Conservation (phyloP, 1,139 yeast species). For the Lodderomyces theae region DNA sequence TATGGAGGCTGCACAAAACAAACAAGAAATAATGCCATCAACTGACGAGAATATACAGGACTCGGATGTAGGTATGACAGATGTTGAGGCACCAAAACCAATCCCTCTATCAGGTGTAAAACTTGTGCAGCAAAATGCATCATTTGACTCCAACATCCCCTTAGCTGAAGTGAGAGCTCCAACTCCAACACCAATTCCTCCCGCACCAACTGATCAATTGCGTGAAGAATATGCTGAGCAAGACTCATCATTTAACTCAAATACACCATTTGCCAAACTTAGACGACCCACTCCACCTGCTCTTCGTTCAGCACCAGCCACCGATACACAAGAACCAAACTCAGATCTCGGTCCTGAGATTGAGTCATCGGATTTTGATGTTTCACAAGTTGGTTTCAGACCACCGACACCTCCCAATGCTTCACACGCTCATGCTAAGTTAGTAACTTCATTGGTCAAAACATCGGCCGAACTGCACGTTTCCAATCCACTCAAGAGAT, state of each 20-base stretch:
- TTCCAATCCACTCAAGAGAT: background rate
- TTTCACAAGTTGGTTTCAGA: background rate
- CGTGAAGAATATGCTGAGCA: background rate
- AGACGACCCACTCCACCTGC: slow-evolving; percentile 4
- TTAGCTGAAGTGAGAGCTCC: too few relatives aligned
- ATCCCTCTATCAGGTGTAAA: too few relatives aligned
- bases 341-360: background rate
- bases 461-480: background rate
- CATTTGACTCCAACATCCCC: too few relatives aligned
- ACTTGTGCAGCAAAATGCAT: too few relatives aligned
- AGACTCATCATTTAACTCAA: background rate
- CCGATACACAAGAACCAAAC: background rate
- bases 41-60: background rate
- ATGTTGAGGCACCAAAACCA: background rate
- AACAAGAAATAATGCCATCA: background rate
- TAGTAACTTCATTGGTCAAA: background rate
- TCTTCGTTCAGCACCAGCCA: background rate
- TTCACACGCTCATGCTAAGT: background rate
- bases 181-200: background rate
- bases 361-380: background rate
- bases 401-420: slow-evolving; percentile 5
- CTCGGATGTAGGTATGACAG: background rate
- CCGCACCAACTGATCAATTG: too few relatives aligned
- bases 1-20: background rate
- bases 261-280: background rate